Conservation (phyloP, 2,329 filamentous ascomycete species). For the Helicocarpus griseus region DNA sequence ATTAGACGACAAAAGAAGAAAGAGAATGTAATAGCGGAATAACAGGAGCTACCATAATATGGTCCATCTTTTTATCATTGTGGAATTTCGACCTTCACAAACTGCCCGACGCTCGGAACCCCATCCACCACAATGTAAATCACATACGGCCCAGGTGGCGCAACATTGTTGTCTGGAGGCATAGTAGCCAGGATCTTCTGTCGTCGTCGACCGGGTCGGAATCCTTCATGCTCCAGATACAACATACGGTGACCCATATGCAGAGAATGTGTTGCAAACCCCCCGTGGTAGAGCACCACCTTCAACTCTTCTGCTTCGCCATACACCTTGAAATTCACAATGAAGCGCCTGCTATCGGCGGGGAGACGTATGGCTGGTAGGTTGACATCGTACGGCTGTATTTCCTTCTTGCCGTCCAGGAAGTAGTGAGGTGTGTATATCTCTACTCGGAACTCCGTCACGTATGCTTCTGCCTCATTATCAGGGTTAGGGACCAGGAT, state of each 20-base stretch:
- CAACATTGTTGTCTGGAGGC: slow-evolving; percentile 46
- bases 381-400: slow-evolving; percentile 39
- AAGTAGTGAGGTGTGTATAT: slow-evolving; percentile 54
- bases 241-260: slow-evolving; percentile 54
- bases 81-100: slow-evolving; percentile 28
- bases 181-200: slow-evolving; percentile 41
- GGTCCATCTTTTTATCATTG: background rate
- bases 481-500: slow-evolving; percentile 36
- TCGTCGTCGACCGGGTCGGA: slow-evolving; percentile 32
- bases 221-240: slow-evolving; percentile 43
- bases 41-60: too few species aligned
- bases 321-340: slow-evolving; percentile 39
- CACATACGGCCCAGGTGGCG: slow-evolving; percentile 52
- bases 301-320: slow-evolving; percentile 36
- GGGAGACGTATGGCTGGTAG: slow-evolving; percentile 37
- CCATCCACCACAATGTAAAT: slow-evolving; percentile 50
- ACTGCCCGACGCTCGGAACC: slow-evolving; percentile 44
- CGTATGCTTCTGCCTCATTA: slow-evolving; percentile 36
- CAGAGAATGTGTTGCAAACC: slow-evolving; percentile 51
- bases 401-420: slow-evolving; percentile 39
- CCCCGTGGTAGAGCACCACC: slow-evolving; percentile 48
- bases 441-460: slow-evolving; percentile 54
- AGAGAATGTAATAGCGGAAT: background rate
- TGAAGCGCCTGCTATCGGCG: slow-evolving; percentile 37
- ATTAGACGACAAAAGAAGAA: background rate